Conservation (phyloP, 2,329 filamentous ascomycete genomes). For the Salinomyces thailandicus region DNA sequence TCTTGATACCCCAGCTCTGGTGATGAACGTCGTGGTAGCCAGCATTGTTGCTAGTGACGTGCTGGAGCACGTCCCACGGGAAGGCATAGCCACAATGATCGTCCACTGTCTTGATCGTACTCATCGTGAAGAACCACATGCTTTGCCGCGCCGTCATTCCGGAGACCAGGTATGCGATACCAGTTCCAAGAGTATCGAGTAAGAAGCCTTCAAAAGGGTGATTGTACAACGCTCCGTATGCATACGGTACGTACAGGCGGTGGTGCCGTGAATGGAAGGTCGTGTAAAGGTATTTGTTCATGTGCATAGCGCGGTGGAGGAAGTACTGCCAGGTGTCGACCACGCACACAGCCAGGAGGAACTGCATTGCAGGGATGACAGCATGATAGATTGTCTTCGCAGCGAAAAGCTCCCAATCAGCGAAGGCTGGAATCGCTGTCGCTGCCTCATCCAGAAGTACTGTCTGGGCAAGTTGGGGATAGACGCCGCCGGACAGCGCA, state of each 20-base stretch:
- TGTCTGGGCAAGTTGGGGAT: constrained; percentile 55
- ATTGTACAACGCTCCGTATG: constrained; percentile 93
- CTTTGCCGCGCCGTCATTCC: constrained; percentile 77
- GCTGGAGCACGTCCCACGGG: constrained; percentile 88
- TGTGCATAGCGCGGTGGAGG: constrained; percentile 88
- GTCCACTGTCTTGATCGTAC: constrained; percentile 91
- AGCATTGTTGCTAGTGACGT: constrained; percentile 87
- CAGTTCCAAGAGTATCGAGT: constrained; percentile 80
- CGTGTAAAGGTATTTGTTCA: constrained; percentile 93
- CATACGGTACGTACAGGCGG: constrained; percentile 93
- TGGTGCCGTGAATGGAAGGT: constrained; percentile 93
- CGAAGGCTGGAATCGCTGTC: constrained; percentile 58
- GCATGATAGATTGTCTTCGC: constrained; percentile 74
- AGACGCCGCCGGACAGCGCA: constrained; percentile 67
- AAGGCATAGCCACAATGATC: constrained; percentile 96
- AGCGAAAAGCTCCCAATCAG: constrained; percentile 65
- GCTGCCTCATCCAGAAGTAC: constrained; percentile 43
- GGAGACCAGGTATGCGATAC: constrained; percentile 68
- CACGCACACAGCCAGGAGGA: constrained; percentile 60
- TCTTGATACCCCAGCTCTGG: constrained; percentile 98
- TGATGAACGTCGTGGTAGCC: constrained; percentile 97
- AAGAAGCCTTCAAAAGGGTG: constrained; percentile 91
- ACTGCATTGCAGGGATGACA: constrained; percentile 65
- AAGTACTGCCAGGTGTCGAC: constrained; percentile 99
- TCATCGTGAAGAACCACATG: constrained; percentile 80